Evolutionary conservation across 345 rosid species (phyloP).

Genomic region (Chamaenerion angustifolium): DNA sequence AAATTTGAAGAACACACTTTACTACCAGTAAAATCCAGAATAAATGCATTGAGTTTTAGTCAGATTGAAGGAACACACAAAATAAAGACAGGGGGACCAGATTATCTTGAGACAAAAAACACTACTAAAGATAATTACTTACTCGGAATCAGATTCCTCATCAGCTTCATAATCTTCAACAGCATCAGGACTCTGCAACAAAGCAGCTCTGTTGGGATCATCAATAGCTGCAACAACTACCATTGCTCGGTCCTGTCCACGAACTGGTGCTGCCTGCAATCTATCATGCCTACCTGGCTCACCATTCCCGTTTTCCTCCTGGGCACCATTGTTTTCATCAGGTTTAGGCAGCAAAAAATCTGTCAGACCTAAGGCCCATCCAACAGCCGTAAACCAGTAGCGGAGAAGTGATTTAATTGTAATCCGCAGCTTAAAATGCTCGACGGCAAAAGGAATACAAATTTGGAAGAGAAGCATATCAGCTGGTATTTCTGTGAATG

Average conservation of each 20-base stretch:
- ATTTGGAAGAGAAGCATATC: constrained; percentile 97
- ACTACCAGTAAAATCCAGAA: no score
- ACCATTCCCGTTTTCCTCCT: constrained; percentile 64
- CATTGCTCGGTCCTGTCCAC: constrained; percentile 49
- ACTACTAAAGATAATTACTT: constrained; percentile 19
- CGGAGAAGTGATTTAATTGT: constrained; percentile 79
- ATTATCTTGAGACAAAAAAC: not conserved
- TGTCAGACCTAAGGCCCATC: constrained; percentile 84
- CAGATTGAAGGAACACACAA: not conserved
- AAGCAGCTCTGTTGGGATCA: constrained; percentile 33
- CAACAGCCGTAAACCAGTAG: constrained; percentile 86
- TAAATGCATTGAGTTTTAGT: no score
- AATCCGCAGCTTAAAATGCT: constrained; percentile 82
- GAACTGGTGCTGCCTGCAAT: constrained; percentile 34
- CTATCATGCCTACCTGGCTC: constrained; percentile 74
- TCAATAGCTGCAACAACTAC: constrained; percentile 36
- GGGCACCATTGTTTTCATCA: constrained; percentile 53
- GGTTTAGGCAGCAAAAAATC: constrained; percentile 77
- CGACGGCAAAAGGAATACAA: constrained; percentile 91
- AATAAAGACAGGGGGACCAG: not conserved
- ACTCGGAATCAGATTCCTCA: constrained; percentile 86
- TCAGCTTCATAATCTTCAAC: constrained; percentile 63
- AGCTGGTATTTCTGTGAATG: constrained; percentile 96
- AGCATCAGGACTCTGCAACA: constrained; percentile 22
- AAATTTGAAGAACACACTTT: no score